phyloP scores from a whole-genome alignment of 2,329 filamentous ascomycete species.

The Calonectria leucothoes region DNA sequence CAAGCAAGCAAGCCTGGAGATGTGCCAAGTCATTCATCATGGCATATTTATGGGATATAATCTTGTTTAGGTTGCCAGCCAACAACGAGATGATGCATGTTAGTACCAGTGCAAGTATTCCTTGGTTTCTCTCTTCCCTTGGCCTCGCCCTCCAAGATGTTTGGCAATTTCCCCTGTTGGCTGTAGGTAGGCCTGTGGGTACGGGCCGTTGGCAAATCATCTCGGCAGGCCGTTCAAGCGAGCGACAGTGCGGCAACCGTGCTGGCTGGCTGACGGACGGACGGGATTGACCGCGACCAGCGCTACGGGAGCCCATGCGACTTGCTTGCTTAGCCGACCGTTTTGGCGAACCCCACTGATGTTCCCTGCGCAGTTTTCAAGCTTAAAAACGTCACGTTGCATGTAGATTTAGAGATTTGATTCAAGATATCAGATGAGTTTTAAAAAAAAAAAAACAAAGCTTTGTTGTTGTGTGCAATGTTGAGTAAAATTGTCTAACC shows the following conservation, averaged over 20 bases:
- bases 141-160: not conserved
- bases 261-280: constrained; percentile 3
- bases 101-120: not conserved
- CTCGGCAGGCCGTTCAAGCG: not conserved
- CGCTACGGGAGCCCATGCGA: not conserved
- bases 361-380: not conserved
- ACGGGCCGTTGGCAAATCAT: constrained; percentile 7
- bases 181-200: constrained; percentile 18
- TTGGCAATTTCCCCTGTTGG: not conserved
- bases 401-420: not conserved
- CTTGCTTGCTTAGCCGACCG: constrained; percentile 5
- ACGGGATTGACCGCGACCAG: too few relatives aligned
- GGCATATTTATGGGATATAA: not conserved
- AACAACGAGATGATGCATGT: not conserved
- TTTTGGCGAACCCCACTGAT: constrained; percentile 5
- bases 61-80: not conserved
- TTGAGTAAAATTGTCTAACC: constrained; percentile 48
- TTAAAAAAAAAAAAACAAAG: not conserved
- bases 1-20: not conserved
- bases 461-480: constrained; percentile 42
- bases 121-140: not conserved
- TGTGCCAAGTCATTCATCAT: not conserved
- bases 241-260: not conserved
- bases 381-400: constrained; percentile 6
- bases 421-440: not conserved